Evolutionary conservation across 1,284 basidiomycete genomes (phyloP), one percentile per base, ranked within the genome.

Genomic region (Mycena sp.): DNA sequence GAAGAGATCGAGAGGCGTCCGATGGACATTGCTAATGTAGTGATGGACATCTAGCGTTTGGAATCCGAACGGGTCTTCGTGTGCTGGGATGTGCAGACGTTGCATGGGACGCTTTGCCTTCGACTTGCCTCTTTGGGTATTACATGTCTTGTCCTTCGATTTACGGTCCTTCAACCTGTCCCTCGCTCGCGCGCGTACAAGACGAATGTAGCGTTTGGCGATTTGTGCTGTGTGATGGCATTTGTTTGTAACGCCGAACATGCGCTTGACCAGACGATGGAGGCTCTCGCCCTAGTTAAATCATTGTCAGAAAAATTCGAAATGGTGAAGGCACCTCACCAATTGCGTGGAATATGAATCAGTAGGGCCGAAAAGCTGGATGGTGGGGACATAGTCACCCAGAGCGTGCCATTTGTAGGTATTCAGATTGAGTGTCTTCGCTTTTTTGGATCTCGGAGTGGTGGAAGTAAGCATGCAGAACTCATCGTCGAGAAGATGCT

Each of bases 351-450:
- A 74, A 49, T 70, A 76, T 0, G 68, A 69, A 64, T 78, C 76
- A 0, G 72, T 75, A 26, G 72, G 69, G 0, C 78, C 74, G 68
- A 74, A 77, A 14, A 70, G 59, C 10, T 62, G 63, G 25, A 80
- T 79, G 3, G 67, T 61, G 3, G 9, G 17, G 1, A 68, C 65
- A 46, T 77, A 78, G 45, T 81, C 76, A 0, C 73, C 76, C 1
- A 80, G 62, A 0, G 74, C 70, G 67, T 80, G 79, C 40, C 71
- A 71, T 60, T 80, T 80, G 61, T 73, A 73, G 3, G 73, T 70
- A 17, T 67, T 67, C n/a, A 75, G 63, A 50, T 69, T 74, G 30
- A 74, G 46, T 5, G 51, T 61, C 40, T 60, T 65, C 41, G 40
- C 51, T 28, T 50, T 50, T 10, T 17, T 6, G 3, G 4, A n/a